Conservation (phyloP, 306 rosid genomes). For the Cucumis melo region DNA sequence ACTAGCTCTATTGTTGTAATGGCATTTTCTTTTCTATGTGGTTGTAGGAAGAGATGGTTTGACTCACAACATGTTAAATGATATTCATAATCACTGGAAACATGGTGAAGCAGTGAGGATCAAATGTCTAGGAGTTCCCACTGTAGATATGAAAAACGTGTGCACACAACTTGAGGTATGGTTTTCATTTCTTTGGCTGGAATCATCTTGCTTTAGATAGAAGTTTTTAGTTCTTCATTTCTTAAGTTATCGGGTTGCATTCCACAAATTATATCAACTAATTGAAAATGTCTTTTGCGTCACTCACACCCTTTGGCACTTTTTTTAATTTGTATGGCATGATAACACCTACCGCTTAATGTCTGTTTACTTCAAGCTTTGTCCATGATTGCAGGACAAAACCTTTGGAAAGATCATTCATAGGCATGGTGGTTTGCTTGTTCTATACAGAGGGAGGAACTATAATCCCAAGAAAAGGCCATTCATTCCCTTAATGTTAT, state of each 20-base stretch:
- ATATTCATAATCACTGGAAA: conserved; percentile 76
- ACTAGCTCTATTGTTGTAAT: not conserved
- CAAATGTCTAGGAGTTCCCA: conserved; percentile 84
- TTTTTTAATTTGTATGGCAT: not conserved
- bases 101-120: conserved; percentile 70
- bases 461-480: conserved; percentile 64
- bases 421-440: conserved; percentile 62
- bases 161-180: conserved; percentile 71
- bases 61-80: conserved; percentile 88
- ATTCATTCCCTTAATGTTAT: conserved; percentile 72
- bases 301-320: too few relatives aligned
- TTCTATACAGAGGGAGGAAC: conserved; percentile 82
- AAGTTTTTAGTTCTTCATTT: not conserved
- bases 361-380: not conserved
- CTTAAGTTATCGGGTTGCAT: not conserved
- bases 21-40: not conserved
- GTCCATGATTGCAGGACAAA: conserved; percentile 55
- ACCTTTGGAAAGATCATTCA: conserved; percentile 71
- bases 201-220: not conserved
- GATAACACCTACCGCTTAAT: not conserved
- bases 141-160: conserved; percentile 86
- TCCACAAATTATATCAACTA: not conserved
- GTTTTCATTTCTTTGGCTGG: not conserved
- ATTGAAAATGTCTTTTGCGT: not conserved
- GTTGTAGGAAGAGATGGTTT: conserved; percentile 83